These are phyloP conservation scores for Cytospora piceae DNA, from an alignment of 2,329 filamentous ascomycete genomes.

Conservation along the genomic window DNA sequence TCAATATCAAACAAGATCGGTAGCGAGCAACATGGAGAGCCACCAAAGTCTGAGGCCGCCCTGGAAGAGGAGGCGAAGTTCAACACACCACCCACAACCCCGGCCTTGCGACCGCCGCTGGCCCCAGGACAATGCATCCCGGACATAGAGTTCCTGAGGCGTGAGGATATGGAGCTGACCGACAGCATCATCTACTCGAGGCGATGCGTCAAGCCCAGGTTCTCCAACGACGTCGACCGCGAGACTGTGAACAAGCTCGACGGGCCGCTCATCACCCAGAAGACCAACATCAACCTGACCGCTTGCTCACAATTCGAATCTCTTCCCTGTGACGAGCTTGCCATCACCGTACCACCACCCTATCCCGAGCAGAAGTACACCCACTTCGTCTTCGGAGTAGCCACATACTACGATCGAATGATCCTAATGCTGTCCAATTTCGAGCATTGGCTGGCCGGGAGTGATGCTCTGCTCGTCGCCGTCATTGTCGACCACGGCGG, in stretches of 20 bases:
- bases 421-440: slow-evolving; percentile 55
- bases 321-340: slow-evolving; percentile 47
- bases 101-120: slow-evolving; percentile 25
- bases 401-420: slow-evolving; percentile 56
- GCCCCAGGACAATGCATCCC: slow-evolving; percentile 30
- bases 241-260: slow-evolving; percentile 44
- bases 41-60: slow-evolving; percentile 23
- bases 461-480: slow-evolving; percentile 55
- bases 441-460: slow-evolving; percentile 58
- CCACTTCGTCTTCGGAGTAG: slow-evolving; percentile 61
- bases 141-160: slow-evolving; percentile 37
- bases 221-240: slow-evolving; percentile 42
- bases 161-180: slow-evolving; percentile 42
- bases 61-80: slow-evolving; percentile 28
- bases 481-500: slow-evolving; percentile 48
- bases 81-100: slow-evolving; percentile 17
- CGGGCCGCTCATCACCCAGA: slow-evolving; percentile 42
- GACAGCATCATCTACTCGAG: slow-evolving; percentile 49
- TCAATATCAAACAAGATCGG: slow-evolving; percentile 26
- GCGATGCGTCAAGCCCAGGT: slow-evolving; percentile 47
- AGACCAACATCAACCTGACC: slow-evolving; percentile 39
- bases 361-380: slow-evolving; percentile 49
- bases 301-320: slow-evolving; percentile 31
- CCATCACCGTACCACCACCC: slow-evolving; percentile 50
- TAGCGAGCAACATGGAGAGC: slow-evolving; percentile 2